A percentile compares a stretch with the other conserved stretches of the same genome.
Evolutionary conservation across 140 eudicot genomes (phyloP).

Genomic region (Erigeron philadelphicus): DNA sequence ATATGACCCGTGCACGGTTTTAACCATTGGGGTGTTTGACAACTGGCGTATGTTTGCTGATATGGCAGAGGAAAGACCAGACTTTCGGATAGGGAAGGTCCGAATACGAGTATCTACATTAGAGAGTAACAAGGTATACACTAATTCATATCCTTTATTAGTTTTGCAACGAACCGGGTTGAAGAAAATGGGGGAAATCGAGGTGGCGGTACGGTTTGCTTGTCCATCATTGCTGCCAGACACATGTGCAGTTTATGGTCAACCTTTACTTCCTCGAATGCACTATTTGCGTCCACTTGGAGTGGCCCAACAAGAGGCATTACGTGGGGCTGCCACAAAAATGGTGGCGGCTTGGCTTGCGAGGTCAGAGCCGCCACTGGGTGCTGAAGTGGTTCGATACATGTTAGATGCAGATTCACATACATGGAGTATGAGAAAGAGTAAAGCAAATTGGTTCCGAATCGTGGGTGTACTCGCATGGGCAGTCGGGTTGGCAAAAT

Average conservation of each 20-base stretch:
- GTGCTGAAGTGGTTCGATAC: conserved; percentile 82
- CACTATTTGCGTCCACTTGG: conserved; percentile 95
- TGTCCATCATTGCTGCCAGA: conserved; percentile 89
- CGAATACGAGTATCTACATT: conserved; percentile 86
- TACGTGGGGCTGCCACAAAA: conserved; percentile 83
- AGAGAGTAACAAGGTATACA: conserved; percentile 87
- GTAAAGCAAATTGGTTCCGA: conserved; percentile 92
- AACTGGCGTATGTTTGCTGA: conserved; percentile 94
- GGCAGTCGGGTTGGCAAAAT: conserved; percentile 92
- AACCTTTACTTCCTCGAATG: conserved; percentile 83
- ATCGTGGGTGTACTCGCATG: conserved; percentile 92
- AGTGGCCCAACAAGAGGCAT: conserved; percentile 97
- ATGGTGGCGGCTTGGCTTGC: conserved; percentile 98
- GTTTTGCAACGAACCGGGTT: conserved; percentile 69
- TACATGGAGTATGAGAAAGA: conserved; percentile 94
- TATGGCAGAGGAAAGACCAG: conserved; percentile 69
- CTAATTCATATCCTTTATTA: conserved; percentile 75
- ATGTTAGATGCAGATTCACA: conserved; percentile 96
- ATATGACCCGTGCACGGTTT: conserved; percentile 89
- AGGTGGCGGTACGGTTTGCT: conserved; percentile 80
- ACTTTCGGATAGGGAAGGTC: conserved; percentile 72
- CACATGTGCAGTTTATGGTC: conserved; percentile 75
- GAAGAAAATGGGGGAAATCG: conserved; percentile 97
- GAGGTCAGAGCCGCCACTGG: conserved; percentile 90
- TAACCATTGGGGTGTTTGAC: conserved; percentile 90